Conservation (phyloP, 2,329 filamentous ascomycete species). For the Pseudohalonectria lignicola region DNA sequence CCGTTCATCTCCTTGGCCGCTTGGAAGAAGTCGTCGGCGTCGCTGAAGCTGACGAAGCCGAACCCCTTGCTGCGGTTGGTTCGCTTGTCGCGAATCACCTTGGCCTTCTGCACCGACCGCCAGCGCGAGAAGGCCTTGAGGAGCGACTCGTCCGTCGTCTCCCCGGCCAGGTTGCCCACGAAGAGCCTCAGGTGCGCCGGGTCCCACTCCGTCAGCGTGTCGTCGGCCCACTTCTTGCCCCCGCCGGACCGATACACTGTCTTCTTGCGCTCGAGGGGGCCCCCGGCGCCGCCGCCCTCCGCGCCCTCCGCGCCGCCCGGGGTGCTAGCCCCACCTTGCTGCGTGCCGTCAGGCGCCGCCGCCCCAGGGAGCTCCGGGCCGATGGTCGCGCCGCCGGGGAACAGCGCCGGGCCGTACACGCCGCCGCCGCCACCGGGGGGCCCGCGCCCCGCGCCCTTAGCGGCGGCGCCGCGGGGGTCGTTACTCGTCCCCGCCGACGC, state of each 20-base stretch:
- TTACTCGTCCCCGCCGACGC: slow-evolving; percentile 20
- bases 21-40: slow-evolving; percentile 92
- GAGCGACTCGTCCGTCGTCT: slow-evolving; percentile 92
- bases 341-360: slow-evolving; percentile 13
- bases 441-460: neutral
- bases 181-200: slow-evolving; percentile 89
- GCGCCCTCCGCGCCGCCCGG: slow-evolving; percentile 14
- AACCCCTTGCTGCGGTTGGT: slow-evolving; percentile 95
- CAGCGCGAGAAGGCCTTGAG: slow-evolving; percentile 90
- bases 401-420: too few relatives aligned
- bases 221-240: slow-evolving; percentile 86
- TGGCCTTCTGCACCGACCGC: slow-evolving; percentile 79
- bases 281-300: slow-evolving; percentile 18
- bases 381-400: slow-evolving; percentile 1
- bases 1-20: slow-evolving; percentile 97
- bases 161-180: slow-evolving; percentile 91
- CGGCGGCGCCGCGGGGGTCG: neutral
- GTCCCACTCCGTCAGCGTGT: slow-evolving; percentile 87
- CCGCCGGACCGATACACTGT: slow-evolving; percentile 84
- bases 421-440: slow-evolving; percentile 12
- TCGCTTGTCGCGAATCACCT: slow-evolving; percentile 89
- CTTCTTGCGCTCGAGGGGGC: slow-evolving; percentile 55
- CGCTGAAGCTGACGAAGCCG: slow-evolving; percentile 91
- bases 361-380: slow-evolving; percentile 11
- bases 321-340: slow-evolving; percentile 5